Evolutionary conservation across 148 eudicot genomes (phyloP).

Genomic region (Persicaria tinctoria): DNA sequence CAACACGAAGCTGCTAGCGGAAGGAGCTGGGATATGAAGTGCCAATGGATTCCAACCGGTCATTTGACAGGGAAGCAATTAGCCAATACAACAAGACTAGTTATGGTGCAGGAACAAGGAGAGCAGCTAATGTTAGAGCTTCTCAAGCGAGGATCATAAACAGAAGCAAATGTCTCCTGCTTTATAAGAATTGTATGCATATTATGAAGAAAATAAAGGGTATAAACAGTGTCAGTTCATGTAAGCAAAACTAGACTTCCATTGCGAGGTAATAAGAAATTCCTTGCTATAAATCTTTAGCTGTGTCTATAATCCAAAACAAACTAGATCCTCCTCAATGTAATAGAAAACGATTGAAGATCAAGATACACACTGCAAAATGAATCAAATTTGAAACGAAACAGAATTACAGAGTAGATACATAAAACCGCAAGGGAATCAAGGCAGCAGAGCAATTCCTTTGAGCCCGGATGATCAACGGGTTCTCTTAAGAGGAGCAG

Average conservation of each 20-base stretch:
- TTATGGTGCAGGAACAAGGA: not conserved
- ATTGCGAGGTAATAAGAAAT: not conserved
- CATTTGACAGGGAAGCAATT: conserved; percentile 1
- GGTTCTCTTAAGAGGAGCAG: conserved; percentile 10
- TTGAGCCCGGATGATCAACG: not conserved
- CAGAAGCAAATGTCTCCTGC: not conserved
- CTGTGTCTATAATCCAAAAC: conserved; percentile 8
- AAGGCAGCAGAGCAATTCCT: not conserved
- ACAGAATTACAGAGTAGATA: not conserved
- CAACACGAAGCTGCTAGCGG: not conserved
- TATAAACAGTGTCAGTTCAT: too few species aligned
- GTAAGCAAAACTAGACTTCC: not conserved
- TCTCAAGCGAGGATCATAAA: not conserved
- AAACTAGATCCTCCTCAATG: not conserved
- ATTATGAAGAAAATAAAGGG: not conserved
- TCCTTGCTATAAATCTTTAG: not conserved
- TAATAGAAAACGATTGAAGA: not conserved
- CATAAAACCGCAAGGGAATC: conserved; percentile 5
- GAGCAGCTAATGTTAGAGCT: not conserved
- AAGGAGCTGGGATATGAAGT: conserved; percentile 5
- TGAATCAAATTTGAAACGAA: not conserved
- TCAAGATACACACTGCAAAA: conserved; percentile 1
- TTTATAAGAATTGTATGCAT: not conserved
- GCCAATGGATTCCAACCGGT: not conserved
- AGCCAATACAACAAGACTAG: not conserved